Conservation (phyloP, 148 eudicot species). For the Euryodendron excelsum region DNA sequence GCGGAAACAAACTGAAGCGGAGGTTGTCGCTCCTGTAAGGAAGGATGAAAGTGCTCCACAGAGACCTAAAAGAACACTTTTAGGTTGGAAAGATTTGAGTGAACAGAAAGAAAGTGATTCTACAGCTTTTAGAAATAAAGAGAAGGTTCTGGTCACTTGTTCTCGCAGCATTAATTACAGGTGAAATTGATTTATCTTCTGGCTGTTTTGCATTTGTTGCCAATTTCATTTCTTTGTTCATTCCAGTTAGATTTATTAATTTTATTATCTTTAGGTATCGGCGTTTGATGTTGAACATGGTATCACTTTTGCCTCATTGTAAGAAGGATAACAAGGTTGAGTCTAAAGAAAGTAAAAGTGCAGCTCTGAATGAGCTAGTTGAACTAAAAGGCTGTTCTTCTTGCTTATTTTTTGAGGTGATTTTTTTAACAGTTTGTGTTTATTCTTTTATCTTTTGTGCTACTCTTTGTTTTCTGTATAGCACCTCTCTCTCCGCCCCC, state of each 20-base stretch:
- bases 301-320: conserved; percentile 70
- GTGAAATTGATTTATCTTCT: background rate
- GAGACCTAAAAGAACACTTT: conserved; percentile 62
- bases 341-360: no score
- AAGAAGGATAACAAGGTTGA: conserved; percentile 91
- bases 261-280: conserved; percentile 54
- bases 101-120: conserved; percentile 12
- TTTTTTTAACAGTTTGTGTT: background rate
- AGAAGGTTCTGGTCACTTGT: conserved; percentile 60
- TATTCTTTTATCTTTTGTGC: background rate
- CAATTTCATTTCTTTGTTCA: background rate
- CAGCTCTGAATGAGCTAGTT: no score
- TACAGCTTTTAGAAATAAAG: conserved; percentile 47
- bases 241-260: background rate
- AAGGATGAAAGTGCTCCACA: conserved; percentile 52
- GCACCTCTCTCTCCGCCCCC: background rate
- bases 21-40: conserved; percentile 24
- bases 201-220: background rate
- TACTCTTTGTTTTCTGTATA: background rate
- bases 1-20: conserved; percentile 68
- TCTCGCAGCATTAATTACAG: conserved; percentile 59
- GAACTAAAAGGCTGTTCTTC: conserved; percentile 78
- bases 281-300: conserved; percentile 87
- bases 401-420: conserved; percentile 91
- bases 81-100: conserved; percentile 64